phyloP scores from a whole-genome alignment of 495 filamentous ascomycete genomes.

The Astrothelium macrocarpum region DNA sequence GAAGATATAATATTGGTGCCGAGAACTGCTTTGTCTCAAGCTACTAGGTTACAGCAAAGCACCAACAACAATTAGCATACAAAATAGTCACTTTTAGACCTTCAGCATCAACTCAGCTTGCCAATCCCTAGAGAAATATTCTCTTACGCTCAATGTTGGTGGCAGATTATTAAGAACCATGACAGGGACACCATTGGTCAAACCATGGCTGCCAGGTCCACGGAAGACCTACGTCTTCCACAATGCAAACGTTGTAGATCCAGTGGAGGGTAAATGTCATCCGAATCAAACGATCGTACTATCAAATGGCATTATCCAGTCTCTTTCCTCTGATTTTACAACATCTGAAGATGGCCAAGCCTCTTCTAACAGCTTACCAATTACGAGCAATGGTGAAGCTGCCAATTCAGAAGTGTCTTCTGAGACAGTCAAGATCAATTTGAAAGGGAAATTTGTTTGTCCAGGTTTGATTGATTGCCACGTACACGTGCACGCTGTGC shows the following conservation, averaged over 20 bases:
- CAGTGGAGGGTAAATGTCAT: conserved; percentile 16
- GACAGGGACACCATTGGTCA: conserved; percentile 1
- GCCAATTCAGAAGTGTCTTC: not conserved
- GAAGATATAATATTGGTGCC: too few species aligned
- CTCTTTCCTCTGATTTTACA: not conserved
- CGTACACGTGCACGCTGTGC: conserved; percentile 43
- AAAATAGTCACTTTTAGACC: too few species aligned
- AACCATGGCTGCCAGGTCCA: conserved; percentile 17
- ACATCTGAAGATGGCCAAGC: not conserved
- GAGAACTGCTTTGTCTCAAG: too few species aligned
- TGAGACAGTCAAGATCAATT: conserved; percentile 27
- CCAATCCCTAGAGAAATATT: too few species aligned
- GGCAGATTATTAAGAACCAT: not conserved
- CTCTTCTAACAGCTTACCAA: not conserved
- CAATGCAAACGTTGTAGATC: conserved; percentile 18
- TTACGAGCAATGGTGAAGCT: not conserved
- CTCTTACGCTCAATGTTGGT: not conserved
- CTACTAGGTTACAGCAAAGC: too few species aligned
- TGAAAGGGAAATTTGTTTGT: conserved; percentile 39
- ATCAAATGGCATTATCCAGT: conserved; percentile 12
- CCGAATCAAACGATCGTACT: conserved; percentile 17
- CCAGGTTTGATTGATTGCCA: conserved; percentile 53
- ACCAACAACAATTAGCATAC: too few species aligned
- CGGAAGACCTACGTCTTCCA: conserved; percentile 17
- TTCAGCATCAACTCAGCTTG: too few species aligned